A percentile compares a stretch with the other conserved stretches of the same genome.
Evolutionary conservation across 1,139 yeast genomes (phyloP).

Genomic region (Taphrina sp.): DNA sequence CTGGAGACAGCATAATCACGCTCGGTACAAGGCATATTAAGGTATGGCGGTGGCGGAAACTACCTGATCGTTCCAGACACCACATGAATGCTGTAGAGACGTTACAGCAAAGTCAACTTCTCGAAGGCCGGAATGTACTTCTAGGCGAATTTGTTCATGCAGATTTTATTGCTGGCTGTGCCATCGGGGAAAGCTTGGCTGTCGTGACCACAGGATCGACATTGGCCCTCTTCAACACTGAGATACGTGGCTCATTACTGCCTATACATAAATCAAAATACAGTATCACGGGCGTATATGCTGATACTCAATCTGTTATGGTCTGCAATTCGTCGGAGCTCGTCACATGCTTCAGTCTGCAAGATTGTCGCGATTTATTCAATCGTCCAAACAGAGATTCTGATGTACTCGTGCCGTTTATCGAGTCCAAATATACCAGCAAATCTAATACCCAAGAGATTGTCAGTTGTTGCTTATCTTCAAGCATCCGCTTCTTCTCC

Average conservation of each 20-base stretch:
- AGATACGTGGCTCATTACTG: not conserved
- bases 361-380: too few species aligned
- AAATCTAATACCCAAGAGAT: too few species aligned
- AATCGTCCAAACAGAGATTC: too few species aligned
- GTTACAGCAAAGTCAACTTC: constrained; percentile 2
- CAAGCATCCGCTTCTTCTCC: too few species aligned
- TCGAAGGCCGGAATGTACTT: constrained; percentile 20
- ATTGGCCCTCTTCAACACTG: not conserved
- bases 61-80: not conserved
- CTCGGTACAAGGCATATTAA: constrained; percentile 23
- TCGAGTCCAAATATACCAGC: too few species aligned
- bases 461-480: too few species aligned
- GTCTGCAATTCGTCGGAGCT: too few species aligned
- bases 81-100: too few species aligned
- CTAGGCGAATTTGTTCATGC: constrained; percentile 19
- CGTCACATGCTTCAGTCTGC: too few species aligned
- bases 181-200: not conserved
- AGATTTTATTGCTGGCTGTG: constrained; percentile 6
- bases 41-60: constrained; percentile 15
- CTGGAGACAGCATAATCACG: constrained; percentile 10
- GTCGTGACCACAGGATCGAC: not conserved
- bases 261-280: not conserved
- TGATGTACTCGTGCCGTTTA: too few species aligned
- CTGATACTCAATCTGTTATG: not conserved
- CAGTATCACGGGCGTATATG: not conserved